A percentile compares a stretch with the other conserved stretches of the same genome.
phyloP scores from a whole-genome alignment of 257 asterid species.

The Solanum chilense region DNA sequence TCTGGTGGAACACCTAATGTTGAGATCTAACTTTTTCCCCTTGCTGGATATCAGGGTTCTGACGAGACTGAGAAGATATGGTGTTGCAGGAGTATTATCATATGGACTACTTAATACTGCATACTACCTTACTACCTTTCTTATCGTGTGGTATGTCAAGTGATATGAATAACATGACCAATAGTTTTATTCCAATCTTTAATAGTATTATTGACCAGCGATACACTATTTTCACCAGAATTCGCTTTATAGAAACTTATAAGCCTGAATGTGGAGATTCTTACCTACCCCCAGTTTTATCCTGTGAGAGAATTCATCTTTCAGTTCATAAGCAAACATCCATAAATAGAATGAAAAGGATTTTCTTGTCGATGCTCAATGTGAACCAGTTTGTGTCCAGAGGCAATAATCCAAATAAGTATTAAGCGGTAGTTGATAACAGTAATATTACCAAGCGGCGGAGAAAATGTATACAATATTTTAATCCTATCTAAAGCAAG shows the following conservation, averaged over 20 bases:
- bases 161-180: neutral
- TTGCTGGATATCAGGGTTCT: constrained; percentile 39
- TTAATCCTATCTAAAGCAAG: neutral
- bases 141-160: constrained; percentile 63
- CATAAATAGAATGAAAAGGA: neutral
- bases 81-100: constrained; percentile 70
- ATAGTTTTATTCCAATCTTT: neutral
- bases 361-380: neutral
- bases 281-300: neutral
- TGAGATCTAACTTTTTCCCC: constrained; percentile 14
- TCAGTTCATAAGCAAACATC: neutral
- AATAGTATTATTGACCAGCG: neutral
- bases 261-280: neutral
- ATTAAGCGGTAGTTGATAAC: neutral
- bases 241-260: neutral
- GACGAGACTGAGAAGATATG: constrained; percentile 66
- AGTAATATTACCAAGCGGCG: neutral
- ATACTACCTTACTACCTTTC: constrained; percentile 77
- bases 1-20: neutral
- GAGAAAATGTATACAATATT: neutral
- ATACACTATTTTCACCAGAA: neutral
- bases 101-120: constrained; percentile 86
- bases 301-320: neutral
- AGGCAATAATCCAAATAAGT: neutral
- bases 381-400: neutral